Evolutionary conservation across 108 stramenopile genomes (phyloP).

Genomic region (Cylindrotheca closterium): DNA sequence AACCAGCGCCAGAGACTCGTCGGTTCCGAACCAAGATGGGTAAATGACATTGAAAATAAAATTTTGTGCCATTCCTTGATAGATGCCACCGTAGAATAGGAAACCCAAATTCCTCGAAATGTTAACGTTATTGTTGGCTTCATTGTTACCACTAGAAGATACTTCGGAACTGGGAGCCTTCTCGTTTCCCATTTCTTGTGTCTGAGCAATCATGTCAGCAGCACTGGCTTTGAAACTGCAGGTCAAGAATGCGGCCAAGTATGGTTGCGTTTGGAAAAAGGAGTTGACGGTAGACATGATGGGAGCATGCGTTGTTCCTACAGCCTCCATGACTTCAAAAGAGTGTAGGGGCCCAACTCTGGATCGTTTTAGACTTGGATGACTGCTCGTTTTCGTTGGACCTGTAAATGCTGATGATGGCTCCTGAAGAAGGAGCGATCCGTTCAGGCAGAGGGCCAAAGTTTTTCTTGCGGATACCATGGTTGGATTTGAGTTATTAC

Average conservation of each 20-base stretch:
- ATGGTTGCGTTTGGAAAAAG: slow-evolving; percentile 55
- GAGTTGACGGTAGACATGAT: slow-evolving; percentile 2
- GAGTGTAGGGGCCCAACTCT: neutral
- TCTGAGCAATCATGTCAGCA: slow-evolving; percentile 64
- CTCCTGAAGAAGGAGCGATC: neutral
- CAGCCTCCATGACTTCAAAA: neutral
- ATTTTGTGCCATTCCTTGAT: slow-evolving; percentile 51
- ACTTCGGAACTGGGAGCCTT: neutral
- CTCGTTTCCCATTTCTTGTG: neutral
- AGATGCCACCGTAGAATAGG: slow-evolving; percentile 55
- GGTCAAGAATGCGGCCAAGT: slow-evolving; percentile 55
- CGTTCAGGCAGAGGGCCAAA: neutral
- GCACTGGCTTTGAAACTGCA: slow-evolving; percentile 57
- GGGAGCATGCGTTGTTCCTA: neutral
- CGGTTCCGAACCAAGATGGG: slow-evolving; percentile 35
- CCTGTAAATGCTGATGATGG: neutral
- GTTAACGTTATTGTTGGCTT: slow-evolving; percentile 20
- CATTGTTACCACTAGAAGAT: neutral
- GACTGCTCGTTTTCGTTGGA: neutral
- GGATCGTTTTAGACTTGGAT: neutral
- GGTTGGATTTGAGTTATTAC: neutral
- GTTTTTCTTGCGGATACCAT: neutral
- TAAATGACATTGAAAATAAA: slow-evolving; percentile 44
- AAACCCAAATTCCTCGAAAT: slow-evolving; percentile 42
- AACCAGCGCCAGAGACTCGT: slow-evolving; percentile 15